These are phyloP conservation scores for Amesomyces nigricolor DNA, from an alignment of 2,329 filamentous ascomycete species.

Conservation along the genomic window DNA sequence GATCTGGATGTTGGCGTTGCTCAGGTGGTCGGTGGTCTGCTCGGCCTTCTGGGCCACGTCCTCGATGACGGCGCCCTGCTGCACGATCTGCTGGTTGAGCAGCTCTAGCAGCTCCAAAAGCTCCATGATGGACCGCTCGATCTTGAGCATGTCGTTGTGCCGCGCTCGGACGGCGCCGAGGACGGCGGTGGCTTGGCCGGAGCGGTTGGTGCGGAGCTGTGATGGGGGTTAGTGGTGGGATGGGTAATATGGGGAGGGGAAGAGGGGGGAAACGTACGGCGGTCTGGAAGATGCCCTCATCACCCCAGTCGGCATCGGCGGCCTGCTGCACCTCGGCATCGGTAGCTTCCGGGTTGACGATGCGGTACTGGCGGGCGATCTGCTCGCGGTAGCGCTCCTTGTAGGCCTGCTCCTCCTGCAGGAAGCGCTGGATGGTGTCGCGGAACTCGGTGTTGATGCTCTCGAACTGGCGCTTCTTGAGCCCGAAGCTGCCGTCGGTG, in stretches of 20 bases:
- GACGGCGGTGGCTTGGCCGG: conserved; percentile 65
- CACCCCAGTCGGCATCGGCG: conserved; percentile 64
- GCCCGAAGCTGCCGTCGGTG: conserved; percentile 50
- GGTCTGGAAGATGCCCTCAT: conserved; percentile 76
- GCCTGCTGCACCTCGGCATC: conserved; percentile 67
- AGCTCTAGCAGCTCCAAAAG: conserved; percentile 66
- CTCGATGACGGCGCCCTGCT: conserved; percentile 61
- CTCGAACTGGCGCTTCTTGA: conserved; percentile 65
- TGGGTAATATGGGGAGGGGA: conserved; percentile 1
- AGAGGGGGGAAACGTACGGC: conserved; percentile 53
- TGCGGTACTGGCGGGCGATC: conserved; percentile 73
- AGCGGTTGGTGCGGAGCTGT: conserved; percentile 69
- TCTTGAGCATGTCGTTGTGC: conserved; percentile 76
- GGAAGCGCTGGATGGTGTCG: conserved; percentile 64
- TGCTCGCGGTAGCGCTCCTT: conserved; percentile 67
- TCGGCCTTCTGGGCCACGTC: conserved; percentile 60
- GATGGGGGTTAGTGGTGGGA: background rate
- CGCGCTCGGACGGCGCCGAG: conserved; percentile 75
- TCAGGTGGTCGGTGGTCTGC: conserved; percentile 59
- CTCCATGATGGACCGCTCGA: conserved; percentile 69
- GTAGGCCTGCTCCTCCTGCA: conserved; percentile 66
- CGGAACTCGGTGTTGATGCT: conserved; percentile 68
- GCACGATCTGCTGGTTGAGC: conserved; percentile 66
- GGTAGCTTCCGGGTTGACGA: conserved; percentile 75
- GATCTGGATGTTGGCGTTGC: conserved; percentile 64